A percentile compares a stretch with the other conserved stretches of the same genome.
Conservation (phyloP, 202 grass and related monocot species). For the Saccharum hybrid region DNA sequence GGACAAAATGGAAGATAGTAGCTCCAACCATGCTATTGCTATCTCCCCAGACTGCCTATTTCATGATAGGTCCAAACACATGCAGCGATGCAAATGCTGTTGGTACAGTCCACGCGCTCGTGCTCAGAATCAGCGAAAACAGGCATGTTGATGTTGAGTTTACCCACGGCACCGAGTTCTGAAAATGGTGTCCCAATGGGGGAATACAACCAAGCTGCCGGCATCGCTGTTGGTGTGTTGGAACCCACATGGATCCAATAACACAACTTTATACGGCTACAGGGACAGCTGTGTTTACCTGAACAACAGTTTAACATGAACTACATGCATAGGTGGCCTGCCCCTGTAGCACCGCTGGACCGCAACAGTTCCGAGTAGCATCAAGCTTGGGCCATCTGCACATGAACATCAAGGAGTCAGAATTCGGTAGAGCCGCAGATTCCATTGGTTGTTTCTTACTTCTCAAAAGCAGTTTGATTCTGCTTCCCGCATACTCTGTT, state of each 20-base stretch:
- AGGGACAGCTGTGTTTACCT: neutral
- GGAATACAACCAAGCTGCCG: neutral
- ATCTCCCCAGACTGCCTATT: too few species aligned
- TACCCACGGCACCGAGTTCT: neutral
- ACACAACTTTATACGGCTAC: neutral
- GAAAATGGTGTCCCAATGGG: neutral
- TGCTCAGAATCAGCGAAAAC: neutral
- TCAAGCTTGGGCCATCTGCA: slow-evolving; percentile 46
- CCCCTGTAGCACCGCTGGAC: neutral
- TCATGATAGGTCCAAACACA: too few species aligned
- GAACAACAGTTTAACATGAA: neutral
- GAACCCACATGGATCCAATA: slow-evolving; percentile 15
- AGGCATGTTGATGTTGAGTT: neutral
- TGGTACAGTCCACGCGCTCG: neutral
- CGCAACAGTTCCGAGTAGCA: slow-evolving; percentile 1
- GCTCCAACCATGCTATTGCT: too few species aligned
- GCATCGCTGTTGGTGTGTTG: neutral
- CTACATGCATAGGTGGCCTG: slow-evolving; percentile 9
- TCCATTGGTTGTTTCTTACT: neutral
- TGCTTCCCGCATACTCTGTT: neutral
- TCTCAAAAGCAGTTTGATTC: neutral
- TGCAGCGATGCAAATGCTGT: too few species aligned
- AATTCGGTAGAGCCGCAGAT: neutral
- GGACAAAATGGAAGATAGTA: too few species aligned
- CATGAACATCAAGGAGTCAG: slow-evolving; percentile 37